phyloP scores from a whole-genome alignment of 2,329 filamentous ascomycete species.

The Epichloe sylvatica region DNA sequence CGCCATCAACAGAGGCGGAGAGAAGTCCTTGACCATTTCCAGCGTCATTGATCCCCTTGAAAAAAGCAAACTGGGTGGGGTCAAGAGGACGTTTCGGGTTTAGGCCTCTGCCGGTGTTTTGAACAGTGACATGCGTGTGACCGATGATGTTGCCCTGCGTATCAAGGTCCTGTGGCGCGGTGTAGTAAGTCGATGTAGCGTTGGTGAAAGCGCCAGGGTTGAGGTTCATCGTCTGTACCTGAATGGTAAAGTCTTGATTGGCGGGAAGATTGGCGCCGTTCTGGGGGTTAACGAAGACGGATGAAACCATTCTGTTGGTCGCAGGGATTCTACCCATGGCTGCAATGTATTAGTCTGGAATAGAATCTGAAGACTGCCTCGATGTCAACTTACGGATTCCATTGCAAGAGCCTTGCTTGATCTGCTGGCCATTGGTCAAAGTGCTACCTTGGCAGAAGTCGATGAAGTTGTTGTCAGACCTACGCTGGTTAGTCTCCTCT shows the following conservation, averaged over 20 bases:
- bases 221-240: conserved; percentile 40
- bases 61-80: conserved; percentile 42
- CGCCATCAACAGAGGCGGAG: conserved; percentile 38
- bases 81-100: conserved; percentile 40
- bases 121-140: conserved; percentile 46
- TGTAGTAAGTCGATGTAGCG: conserved; percentile 44
- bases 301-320: conserved; percentile 42
- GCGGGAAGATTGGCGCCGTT: conserved; percentile 33
- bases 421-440: conserved; percentile 47
- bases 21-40: conserved; percentile 43
- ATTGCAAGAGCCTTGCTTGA: conserved; percentile 47
- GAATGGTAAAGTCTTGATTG: conserved; percentile 37
- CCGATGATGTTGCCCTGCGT: conserved; percentile 37
- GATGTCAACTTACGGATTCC: conserved; percentile 33
- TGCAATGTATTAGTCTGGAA: conserved; percentile 11
- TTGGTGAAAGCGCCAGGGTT: conserved; percentile 47
- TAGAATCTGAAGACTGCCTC: not conserved
- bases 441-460: conserved; percentile 43
- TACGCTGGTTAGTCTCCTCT: conserved; percentile 12
- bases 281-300: conserved; percentile 37
- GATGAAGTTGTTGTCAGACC: conserved; percentile 47
- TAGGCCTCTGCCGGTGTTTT: conserved; percentile 36
- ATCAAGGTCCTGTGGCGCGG: conserved; percentile 41
- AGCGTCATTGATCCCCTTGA: conserved; percentile 53
- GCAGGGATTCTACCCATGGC: conserved; percentile 48